A percentile compares a stretch with the other conserved stretches of the same genome.
Evolutionary conservation across 2,329 filamentous ascomycete genomes (phyloP).

Genomic region (Clonostachys sp.): DNA sequence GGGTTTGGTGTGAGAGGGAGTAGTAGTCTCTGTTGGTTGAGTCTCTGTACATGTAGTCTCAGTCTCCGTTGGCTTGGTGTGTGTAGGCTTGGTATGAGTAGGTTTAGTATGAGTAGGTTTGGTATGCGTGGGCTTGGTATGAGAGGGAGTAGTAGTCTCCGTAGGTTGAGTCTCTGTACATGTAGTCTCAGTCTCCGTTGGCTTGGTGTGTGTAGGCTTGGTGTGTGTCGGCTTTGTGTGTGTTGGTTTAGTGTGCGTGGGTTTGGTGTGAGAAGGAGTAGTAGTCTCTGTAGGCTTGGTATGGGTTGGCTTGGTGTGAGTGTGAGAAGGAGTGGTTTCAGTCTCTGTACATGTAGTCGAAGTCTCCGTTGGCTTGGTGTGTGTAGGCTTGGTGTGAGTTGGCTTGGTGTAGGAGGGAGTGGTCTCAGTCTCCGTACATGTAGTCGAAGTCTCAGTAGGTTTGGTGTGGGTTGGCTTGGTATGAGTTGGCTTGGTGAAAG

Average conservation of each 20-base stretch:
- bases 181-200: slow-evolving; percentile 11
- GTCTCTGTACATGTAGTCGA: not conserved
- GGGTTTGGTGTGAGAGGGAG: not conserved
- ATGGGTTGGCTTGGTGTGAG: slow-evolving; percentile 10
- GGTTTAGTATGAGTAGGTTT: slow-evolving; percentile 3
- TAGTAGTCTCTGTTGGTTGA: too few species aligned
- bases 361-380: slow-evolving; percentile 15
- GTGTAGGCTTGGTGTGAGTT: slow-evolving; percentile 6
- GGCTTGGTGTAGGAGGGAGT: slow-evolving; percentile 2
- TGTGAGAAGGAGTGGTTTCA: not conserved
- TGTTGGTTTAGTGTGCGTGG: slow-evolving; percentile 5
- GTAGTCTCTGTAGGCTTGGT: slow-evolving; percentile 7
- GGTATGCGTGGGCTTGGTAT: slow-evolving; percentile 1
- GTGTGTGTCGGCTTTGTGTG: not conserved
- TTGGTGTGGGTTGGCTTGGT: not conserved
- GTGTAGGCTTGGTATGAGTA: not conserved
- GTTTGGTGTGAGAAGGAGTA: not conserved
- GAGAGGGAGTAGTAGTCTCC: not conserved
- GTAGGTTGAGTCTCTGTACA: slow-evolving; percentile 6
- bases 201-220: not conserved
- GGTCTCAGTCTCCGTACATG: not conserved
- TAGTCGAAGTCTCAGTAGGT: not conserved
- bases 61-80: not conserved
- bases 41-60: too few species aligned
- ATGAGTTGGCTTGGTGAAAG: slow-evolving; percentile 16